Conservation (phyloP, 2,329 filamentous ascomycete species). For the Myriangium duriaei region DNA sequence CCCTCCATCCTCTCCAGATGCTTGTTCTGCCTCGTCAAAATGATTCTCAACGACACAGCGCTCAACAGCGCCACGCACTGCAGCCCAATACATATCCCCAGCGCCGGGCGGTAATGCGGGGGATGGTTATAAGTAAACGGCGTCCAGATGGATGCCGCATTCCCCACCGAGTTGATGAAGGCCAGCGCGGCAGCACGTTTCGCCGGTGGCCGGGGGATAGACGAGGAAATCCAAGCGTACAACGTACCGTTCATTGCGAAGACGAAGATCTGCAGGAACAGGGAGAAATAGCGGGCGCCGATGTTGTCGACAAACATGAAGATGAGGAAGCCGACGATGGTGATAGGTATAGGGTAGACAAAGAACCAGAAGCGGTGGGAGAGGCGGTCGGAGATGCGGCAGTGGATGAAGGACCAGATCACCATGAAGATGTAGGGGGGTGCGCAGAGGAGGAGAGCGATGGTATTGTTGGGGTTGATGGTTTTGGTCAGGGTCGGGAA, state of each 20-base stretch:
- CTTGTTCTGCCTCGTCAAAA: constrained; percentile 34
- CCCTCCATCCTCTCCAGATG: constrained; percentile 39
- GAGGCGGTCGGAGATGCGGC: constrained; percentile 31
- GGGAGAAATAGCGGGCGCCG: constrained; percentile 41
- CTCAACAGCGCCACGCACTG: constrained; percentile 17
- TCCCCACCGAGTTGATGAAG: constrained; percentile 62
- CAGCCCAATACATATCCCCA: constrained; percentile 24
- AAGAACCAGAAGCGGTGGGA: constrained; percentile 41
- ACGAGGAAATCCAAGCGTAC: constrained; percentile 68
- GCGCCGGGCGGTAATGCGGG: constrained; percentile 21
- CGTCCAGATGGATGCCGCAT: constrained; percentile 53
- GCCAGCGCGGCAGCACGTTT: constrained; percentile 63
- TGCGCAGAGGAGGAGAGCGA: constrained; percentile 40
- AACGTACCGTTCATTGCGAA: constrained; percentile 45
- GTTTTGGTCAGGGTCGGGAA: constrained; percentile 40
- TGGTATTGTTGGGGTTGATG: constrained; percentile 31
- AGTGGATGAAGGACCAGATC: constrained; percentile 34
- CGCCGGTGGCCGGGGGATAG: constrained; percentile 60
- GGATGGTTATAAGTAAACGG: constrained; percentile 26
- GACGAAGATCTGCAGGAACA: constrained; percentile 45
- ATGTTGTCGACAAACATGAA: constrained; percentile 43
- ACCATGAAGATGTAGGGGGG: constrained; percentile 45
- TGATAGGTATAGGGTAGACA: constrained; percentile 39
- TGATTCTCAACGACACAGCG: constrained; percentile 19
- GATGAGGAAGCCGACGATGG: constrained; percentile 39